Base-by-base conservation (phyloP, 306 rosid species). In the Quercus ilex region DNA sequence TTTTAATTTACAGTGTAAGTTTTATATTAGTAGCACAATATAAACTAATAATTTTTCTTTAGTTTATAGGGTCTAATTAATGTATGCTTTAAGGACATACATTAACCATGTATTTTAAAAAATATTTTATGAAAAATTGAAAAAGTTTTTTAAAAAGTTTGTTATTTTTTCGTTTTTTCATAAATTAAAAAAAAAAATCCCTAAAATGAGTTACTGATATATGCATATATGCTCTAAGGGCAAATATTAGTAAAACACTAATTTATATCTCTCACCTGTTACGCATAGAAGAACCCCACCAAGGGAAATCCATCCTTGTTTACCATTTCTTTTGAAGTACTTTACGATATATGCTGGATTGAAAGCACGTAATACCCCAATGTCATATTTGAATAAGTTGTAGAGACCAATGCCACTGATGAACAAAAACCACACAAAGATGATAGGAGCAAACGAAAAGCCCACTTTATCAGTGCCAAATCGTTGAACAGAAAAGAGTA, bases 381-480 rank as follows among this genome's bases (percentile, higher is more conserved):
- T 4, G 15, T 91, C 92, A 68, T 88, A 53, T 55, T 80, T 87
- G 88, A 88, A 78, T 55, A 91, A 71, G 81, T 91, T 91, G 86
- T 73, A 85, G 1, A 91, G 86, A 49, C 95, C 95, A 9, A 82
- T 88, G 71, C 90, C 91, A 13, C 83, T 59, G 5, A 91, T 84
- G 88, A 88, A 71, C 14, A 56, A 15, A 77, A 91, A 91, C 95
- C 95, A 91, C 59, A 84, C 0, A 17, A 85, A 30, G 31, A 90
- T 63, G 1, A 90, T 70, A 1, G 94, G 94, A 9, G 94, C 94
- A 74, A 90, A 90, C 0, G 86, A 0, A 64, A 72, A 78, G 3
- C 92, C 92, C 23, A 91, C 91, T 89, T 88, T 91, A 60, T 91
- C 92, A 0, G 95, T 91, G 6, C 95, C 94, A 23, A 88, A 83